Base-by-base conservation (phyloP, 495 filamentous ascomycete genomes). In the Penicillium herquei region DNA sequence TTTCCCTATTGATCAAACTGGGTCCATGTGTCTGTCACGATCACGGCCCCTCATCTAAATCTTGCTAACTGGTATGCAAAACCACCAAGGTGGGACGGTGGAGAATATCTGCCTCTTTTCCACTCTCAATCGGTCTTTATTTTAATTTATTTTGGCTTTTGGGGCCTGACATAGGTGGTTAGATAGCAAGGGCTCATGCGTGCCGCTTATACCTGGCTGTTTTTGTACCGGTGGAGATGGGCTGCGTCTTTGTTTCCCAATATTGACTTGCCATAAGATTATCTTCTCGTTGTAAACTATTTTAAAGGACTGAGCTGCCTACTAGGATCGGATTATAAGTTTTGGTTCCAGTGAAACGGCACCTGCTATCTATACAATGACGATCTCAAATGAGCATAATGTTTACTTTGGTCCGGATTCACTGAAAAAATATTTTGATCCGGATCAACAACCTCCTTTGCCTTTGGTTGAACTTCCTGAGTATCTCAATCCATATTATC, bases 391-490 rank as follows among this genome's bases (percentile, higher is more conserved):
- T 50, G 69, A 70, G 43, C 67, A 70, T 34, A 85, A 85, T 63
- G 77, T 83, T 11, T 86, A 79, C 65, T 79, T 71, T 31, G 83
- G 83, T 30, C 67, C 74, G 7, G 71, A 81, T 62, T 73, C 81
- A 1, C 55, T 86, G 56, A 72, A 68, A 51, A 69, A 83, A 35
- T 86, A 82, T 67, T 84, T 83, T 52, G 69, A 85, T 57, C 83
- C 83, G 0, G 81, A 85, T 48, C 69, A 63, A 9, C 69, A 75
- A 43, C 83, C 83, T 18, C 80, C 80, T 3, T 54, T 86, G 17
- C 83, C 83, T 8, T 70, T 86, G 8, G 82, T 86, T 13, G 83
- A 86, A 66, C 66, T 86, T 4, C 83, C 83, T 7, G 69, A 70
- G 34, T 61, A 71, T 39, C 63, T 86, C 54, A 86, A 86, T 54